Evolutionary conservation across 768 basidiomycete genomes (phyloP).

Genomic region (Boletus patriciae): DNA sequence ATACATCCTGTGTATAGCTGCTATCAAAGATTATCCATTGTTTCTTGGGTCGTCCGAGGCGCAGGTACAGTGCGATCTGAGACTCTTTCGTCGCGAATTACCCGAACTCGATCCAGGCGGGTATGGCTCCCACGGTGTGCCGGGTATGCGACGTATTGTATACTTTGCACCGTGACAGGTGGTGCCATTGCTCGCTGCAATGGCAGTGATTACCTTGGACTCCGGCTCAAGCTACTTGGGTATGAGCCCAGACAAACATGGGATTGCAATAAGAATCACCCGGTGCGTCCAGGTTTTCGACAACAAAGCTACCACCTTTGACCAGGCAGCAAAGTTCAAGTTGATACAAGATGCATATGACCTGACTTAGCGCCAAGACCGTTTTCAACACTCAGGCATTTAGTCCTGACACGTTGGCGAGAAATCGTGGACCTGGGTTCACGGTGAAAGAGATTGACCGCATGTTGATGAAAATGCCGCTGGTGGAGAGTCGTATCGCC

Average conservation of each 20-base stretch:
- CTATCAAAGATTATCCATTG: no score
- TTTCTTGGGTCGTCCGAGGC: no score
- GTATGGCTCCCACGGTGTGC: no score
- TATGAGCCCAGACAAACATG: not conserved
- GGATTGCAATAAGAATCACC: not conserved
- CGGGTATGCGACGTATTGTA: no score
- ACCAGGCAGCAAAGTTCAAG: slow-evolving; percentile 1
- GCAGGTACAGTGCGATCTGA: no score
- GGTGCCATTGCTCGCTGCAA: not conserved
- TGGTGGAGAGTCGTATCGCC: not conserved
- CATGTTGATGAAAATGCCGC: slow-evolving; percentile 5
- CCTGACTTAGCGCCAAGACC: not conserved
- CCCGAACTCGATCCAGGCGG: no score
- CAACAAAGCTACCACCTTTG: slow-evolving; percentile 1
- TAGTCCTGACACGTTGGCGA: slow-evolving; percentile 13
- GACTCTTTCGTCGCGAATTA: no score
- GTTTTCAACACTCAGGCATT: not conserved
- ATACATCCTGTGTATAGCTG: no score
- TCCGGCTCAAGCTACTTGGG: not conserved
- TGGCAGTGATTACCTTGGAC: not conserved
- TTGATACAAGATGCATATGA: slow-evolving; percentile 18
- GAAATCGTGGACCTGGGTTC: not conserved
- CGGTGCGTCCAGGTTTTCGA: not conserved
- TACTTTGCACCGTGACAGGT: no score
- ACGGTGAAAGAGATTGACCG: not conserved